Conservation (phyloP, 345 rosid genomes). For the Eucalyptus rudis region DNA sequence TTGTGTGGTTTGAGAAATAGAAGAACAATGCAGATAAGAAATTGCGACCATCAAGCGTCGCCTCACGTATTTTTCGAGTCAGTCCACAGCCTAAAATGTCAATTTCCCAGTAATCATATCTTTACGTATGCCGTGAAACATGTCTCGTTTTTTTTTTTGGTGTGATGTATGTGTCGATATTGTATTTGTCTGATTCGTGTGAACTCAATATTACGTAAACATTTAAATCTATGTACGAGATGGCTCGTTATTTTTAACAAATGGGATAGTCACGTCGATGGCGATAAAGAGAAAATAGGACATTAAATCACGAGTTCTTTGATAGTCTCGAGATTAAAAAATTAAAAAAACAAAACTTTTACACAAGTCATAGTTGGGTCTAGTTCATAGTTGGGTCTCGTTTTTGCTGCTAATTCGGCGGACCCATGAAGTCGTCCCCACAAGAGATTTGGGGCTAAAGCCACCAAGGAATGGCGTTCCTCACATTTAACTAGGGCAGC, state of each 20-base stretch:
- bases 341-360: rapidly evolving
- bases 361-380: background rate
- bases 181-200: rapidly evolving
- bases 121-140: background rate
- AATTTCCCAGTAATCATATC: background rate
- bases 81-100: background rate
- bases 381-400: background rate
- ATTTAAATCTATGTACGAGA: background rate
- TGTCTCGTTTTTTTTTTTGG: rapidly evolving
- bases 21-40: background rate
- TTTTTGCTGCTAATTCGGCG: background rate
- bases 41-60: background rate
- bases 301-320: background rate
- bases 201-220: rapidly evolving
- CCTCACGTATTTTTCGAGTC: background rate
- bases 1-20: background rate
- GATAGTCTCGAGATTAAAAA: background rate
- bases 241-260: background rate
- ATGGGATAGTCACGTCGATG: background rate
- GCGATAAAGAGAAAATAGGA: background rate
- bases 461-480: background rate
- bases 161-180: background rate
- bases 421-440: background rate
- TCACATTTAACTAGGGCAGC: background rate
- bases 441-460: background rate